Base-by-base conservation (phyloP, 345 rosid species). In the Clarkia xantiana region DNA sequence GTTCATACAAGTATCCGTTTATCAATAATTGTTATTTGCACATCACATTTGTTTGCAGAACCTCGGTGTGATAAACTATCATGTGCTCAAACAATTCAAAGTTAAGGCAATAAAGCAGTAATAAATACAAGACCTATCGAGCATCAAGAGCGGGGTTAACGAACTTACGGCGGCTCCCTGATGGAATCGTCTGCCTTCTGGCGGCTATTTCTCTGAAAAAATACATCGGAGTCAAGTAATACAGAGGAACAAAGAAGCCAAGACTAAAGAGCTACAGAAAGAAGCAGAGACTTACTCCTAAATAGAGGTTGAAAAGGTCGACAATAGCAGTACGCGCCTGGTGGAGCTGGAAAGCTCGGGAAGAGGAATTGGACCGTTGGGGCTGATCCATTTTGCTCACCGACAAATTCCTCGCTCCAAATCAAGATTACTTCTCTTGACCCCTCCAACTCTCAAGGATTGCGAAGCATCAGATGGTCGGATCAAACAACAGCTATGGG, bases 231-330 rank as follows among this genome's bases (percentile, higher is more conserved):
- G 36, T 44, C 4, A 47, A 9, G 22, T 3, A 36, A 43, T 17
- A 15, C 1, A 17, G 13, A 14, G 1, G 14, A 18, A 34, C 1
- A 16, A 11, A 43, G 9, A 19, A 40, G 43, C 43, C 57, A 34
- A 46, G 11, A 12, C 15, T 29, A 16, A 9, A 6, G 20, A 41
- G 18, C 12, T 0, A 19, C 44, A 49, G 36, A 18, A 18, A 13
- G n/a, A 20, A 41, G 20, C 18, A 38, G 44, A 43, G 15, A 34
- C 40, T 52, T 65, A 84, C 95, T 55, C 99, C 99, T 52, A 93
- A 67, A 68, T 87, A 80, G 72, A 80, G 82, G 63, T 82, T 87
- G 71, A 93, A 84, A 65, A 86, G 94, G 65, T 91, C 96, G 59
- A 67, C 40, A 44, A 84, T 79, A 58, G 94, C 84, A 41, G 78